Percentiles rank a stretch among this genome's conserved stretches.
Conservation (phyloP, 1,284 basidiomycete genomes). For the Trichosporon sp. region DNA sequence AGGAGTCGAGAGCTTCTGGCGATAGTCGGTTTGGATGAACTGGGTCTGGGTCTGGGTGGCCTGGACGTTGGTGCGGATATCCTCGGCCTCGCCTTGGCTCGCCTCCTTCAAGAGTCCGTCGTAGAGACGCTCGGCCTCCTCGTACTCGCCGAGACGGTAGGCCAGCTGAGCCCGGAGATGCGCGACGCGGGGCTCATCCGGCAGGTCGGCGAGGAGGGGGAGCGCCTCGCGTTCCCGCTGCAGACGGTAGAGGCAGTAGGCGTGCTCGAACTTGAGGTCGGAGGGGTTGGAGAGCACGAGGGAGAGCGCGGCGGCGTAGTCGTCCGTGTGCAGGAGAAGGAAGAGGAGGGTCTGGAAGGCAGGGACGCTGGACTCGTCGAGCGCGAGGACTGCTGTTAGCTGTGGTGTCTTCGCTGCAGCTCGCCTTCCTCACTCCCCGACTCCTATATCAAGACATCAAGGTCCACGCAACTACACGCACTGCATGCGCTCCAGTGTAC, state of each 20-base stretch:
- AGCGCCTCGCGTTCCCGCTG: slow-evolving; percentile 71
- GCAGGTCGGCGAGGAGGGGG: slow-evolving; percentile 61
- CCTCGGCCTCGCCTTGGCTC: slow-evolving; percentile 71
- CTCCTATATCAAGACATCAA: too few relatives aligned
- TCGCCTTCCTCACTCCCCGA: too few relatives aligned
- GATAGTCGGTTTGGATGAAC: slow-evolving; percentile 72
- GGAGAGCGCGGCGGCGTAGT: slow-evolving; percentile 57
- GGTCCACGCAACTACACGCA: neutral
- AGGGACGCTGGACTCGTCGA: slow-evolving; percentile 69
- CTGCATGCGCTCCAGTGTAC: slow-evolving; percentile 42
- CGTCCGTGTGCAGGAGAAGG: slow-evolving; percentile 78
- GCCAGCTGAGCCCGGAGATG: slow-evolving; percentile 85
- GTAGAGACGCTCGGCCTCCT: slow-evolving; percentile 71
- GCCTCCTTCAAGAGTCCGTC: slow-evolving; percentile 65
- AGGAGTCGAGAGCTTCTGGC: slow-evolving; percentile 55
- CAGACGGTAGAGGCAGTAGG: slow-evolving; percentile 78
- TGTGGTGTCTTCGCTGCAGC: neutral
- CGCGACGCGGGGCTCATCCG: slow-evolving; percentile 66
- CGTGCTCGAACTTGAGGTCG: slow-evolving; percentile 66
- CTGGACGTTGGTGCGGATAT: slow-evolving; percentile 77
- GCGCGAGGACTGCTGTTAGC: slow-evolving; percentile 65
- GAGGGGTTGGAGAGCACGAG: slow-evolving; percentile 47
- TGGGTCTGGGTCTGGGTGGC: slow-evolving; percentile 77
- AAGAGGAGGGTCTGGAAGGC: slow-evolving; percentile 79
- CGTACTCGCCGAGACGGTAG: slow-evolving; percentile 76